phyloP scores from a whole-genome alignment of 768 basidiomycete genomes.

The Royoungia palumana region DNA sequence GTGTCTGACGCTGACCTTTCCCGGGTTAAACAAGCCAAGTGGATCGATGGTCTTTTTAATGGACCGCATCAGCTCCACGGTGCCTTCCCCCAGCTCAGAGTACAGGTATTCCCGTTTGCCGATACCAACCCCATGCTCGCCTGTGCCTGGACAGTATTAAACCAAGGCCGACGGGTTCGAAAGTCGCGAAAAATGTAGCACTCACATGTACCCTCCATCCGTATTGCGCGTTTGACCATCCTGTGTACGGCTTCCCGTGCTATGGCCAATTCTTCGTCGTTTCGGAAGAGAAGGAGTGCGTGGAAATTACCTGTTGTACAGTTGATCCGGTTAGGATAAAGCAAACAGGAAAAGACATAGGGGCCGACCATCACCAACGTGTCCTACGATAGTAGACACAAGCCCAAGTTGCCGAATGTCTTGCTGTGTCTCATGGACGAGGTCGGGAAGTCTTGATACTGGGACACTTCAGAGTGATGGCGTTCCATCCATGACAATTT shows the following conservation, averaged over 20 bases:
- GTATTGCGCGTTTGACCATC: conserved; percentile 67
- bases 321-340: neutral
- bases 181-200: neutral
- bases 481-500: neutral
- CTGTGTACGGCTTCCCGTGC: conserved; percentile 49
- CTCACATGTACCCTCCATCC: conserved; percentile 71
- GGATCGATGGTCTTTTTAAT: conserved; percentile 79
- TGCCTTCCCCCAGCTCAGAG: conserved; percentile 78
- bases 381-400: conserved; percentile 65
- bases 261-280: conserved; percentile 47
- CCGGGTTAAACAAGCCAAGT: conserved; percentile 75
- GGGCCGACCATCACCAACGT: conserved; percentile 65
- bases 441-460: conserved; percentile 59
- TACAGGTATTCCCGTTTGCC: conserved; percentile 81
- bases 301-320: conserved; percentile 43
- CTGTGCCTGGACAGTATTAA: conserved; percentile 52
- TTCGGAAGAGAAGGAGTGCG: conserved; percentile 53
- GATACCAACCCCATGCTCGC: conserved; percentile 86
- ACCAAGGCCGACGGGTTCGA: neutral
- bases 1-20: conserved; percentile 51
- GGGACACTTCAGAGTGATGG: conserved; percentile 44
- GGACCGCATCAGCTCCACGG: conserved; percentile 79
- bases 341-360: conserved; percentile 23
- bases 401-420: conserved; percentile 60
- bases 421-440: conserved; percentile 66